Evolutionary conservation across 208 protist species (phyloP), one percentile per base, ranked within the genome.

Genomic region (Acanthamoeba lenticulata): DNA sequence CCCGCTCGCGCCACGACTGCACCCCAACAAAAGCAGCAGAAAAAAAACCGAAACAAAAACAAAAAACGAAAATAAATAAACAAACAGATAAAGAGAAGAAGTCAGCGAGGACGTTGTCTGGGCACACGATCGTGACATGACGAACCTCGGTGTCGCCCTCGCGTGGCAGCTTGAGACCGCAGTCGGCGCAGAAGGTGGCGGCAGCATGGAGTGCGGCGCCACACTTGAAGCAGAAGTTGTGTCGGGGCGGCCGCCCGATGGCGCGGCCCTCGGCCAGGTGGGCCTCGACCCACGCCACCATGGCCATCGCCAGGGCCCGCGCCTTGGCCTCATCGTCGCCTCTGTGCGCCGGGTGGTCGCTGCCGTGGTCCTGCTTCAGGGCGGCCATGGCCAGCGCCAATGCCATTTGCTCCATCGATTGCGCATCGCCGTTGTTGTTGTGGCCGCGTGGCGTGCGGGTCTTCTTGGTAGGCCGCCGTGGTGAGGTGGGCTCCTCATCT

Each of bases 171-270:
- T 34, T 27, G 27, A 69, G 13, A 9, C 60, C 60, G 60, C 60
- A 69, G 29, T 69, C 60, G 27, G 60, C 60, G 29, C 60, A 69
- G 60, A 69, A 69, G 19, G 60, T 69, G 60, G 60, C 60, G 27
- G 60, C 60, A 5, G 60, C 6, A 21, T 69, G 60, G 6, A 69
- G 60, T 4, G 60, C 60, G 6, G 60, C 60, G 29, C 60, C 60
- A n/a, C 60, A 69, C 60, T 69, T 69, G 60, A 69, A 36, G 60
- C 60, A 69, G 60, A 69, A 69, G 60, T 69, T 69, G 29, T 69
- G 19, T n/a, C 29, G 19, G 6, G 60, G 60, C 60, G 29, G 60
- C 29, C 60, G 19, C 19, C 60, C 60, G 13, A 69, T 6, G 13
- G 6, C 60, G 27, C 29, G 19, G 13, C 60, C 60, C 13, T 69